These are phyloP conservation scores for Malassezia equina DNA, from an alignment of 1,284 basidiomycete species.

Conservation along the genomic window DNA sequence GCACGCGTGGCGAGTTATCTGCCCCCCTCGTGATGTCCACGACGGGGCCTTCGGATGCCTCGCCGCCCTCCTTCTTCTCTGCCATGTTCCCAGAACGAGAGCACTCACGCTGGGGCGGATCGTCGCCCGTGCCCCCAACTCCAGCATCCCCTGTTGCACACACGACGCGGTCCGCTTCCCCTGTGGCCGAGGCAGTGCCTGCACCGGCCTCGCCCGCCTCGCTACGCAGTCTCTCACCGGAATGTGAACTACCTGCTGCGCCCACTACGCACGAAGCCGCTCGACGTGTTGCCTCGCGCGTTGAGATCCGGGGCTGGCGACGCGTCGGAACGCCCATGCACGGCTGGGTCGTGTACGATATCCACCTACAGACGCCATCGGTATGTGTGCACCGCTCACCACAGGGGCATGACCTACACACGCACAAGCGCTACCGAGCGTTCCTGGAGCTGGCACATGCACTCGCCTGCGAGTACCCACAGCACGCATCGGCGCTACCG, in stretches of 20 bases:
- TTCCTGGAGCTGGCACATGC: slow-evolving; percentile 4
- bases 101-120: neutral
- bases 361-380: slow-evolving; percentile 25
- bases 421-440: slow-evolving; percentile 3
- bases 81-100: neutral
- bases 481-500: slow-evolving; percentile 23
- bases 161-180: neutral
- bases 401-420: neutral
- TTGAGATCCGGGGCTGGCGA: slow-evolving; percentile 34
- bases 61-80: neutral
- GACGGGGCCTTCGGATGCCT: neutral
- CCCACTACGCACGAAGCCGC: neutral
- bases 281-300: neutral
- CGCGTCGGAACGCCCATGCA: slow-evolving; percentile 28
- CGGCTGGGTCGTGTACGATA: slow-evolving; percentile 38
- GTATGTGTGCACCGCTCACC: slow-evolving; percentile 7
- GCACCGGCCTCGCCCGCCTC: neutral
- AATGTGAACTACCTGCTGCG: neutral
- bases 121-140: neutral
- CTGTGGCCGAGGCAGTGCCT: neutral
- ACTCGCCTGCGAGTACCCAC: slow-evolving; percentile 2
- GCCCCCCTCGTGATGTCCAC: neutral
- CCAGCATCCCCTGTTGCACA: neutral
- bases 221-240: neutral
- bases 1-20: neutral